Percentiles rank a stretch among this genome's conserved stretches.
These are phyloP conservation scores for Alternaria sp. DNA, from an alignment of 2,329 filamentous ascomycete species.

Conservation along the genomic window DNA sequence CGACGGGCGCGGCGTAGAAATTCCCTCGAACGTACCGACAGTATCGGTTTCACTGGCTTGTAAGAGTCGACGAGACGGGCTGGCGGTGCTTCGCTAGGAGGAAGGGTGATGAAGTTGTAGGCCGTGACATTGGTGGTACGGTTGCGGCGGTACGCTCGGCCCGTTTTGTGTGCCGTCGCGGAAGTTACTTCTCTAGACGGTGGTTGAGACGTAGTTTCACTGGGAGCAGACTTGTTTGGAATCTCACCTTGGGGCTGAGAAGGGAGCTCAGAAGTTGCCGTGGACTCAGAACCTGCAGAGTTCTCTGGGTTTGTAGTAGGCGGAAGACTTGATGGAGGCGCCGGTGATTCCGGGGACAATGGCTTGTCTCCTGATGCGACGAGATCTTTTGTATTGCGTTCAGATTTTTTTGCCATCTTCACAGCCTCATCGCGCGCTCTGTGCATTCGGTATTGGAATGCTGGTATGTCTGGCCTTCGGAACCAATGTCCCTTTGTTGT, in stretches of 20 bases:
- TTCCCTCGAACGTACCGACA: slow-evolving; percentile 5
- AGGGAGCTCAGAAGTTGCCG: slow-evolving; percentile 5
- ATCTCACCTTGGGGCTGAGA: slow-evolving; percentile 8
- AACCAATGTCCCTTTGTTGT: background rate
- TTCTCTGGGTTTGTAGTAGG: background rate
- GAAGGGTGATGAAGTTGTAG: slow-evolving; percentile 13
- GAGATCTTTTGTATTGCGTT: background rate
- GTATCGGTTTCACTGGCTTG: slow-evolving; percentile 8
- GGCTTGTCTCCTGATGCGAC: background rate
- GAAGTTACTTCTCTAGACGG: slow-evolving; percentile 8
- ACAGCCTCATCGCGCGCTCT: background rate
- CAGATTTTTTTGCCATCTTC: background rate
- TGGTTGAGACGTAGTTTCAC: slow-evolving; percentile 9
- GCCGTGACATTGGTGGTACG: background rate
- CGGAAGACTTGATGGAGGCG: background rate
- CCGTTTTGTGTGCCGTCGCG: background rate
- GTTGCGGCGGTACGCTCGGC: background rate
- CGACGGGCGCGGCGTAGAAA: slow-evolving; percentile 11
- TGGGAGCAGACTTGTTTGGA: background rate
- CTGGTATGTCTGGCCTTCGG: background rate
- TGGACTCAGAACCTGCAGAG: background rate
- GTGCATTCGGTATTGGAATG: background rate
- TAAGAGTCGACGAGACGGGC: slow-evolving; percentile 4
- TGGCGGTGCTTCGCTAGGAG: background rate
- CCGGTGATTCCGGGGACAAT: background rate